These are phyloP conservation scores for Nymphaea thermarum DNA, from an alignment of 164 flowering plant species.

Conservation along the genomic window DNA sequence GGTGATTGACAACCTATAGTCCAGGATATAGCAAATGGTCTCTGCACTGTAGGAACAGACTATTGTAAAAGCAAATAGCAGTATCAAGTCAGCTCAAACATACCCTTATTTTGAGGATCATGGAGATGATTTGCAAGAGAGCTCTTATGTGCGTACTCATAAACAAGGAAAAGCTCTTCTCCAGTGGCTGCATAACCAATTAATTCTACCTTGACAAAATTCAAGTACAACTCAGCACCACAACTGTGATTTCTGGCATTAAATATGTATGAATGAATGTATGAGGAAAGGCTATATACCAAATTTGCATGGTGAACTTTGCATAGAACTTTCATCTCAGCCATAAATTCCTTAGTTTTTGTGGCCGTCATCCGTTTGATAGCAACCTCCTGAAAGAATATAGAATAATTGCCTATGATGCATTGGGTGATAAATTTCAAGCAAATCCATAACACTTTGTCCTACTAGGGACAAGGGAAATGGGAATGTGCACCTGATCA, in stretches of 20 bases:
- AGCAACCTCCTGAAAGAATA: slow-evolving; percentile 35
- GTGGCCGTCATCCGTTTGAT: slow-evolving; percentile 88
- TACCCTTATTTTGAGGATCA: slow-evolving; percentile 85
- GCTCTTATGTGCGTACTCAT: slow-evolving; percentile 88
- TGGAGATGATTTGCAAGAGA: slow-evolving; percentile 71
- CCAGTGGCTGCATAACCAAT: slow-evolving; percentile 81
- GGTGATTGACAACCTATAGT: no score
- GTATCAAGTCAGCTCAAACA: not conserved
- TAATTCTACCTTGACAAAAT: slow-evolving; percentile 88
- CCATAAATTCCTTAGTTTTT: slow-evolving; percentile 72
- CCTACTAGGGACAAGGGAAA: not conserved
- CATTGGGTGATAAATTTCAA: no score
- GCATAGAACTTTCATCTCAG: slow-evolving; percentile 92
- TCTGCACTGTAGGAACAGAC: no score
- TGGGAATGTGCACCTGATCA: slow-evolving; percentile 46
- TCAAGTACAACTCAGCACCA: slow-evolving; percentile 18
- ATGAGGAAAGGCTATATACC: slow-evolving; percentile 32
- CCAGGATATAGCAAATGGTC: no score
- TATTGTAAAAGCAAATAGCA: not conserved
- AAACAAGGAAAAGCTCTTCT: slow-evolving; percentile 78
- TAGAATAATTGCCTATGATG: no score
- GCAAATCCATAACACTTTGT: no score
- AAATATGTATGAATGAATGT: not conserved
- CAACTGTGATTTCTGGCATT: not conserved
- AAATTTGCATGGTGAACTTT: slow-evolving; percentile 88